Evolutionary conservation across 2,329 filamentous ascomycete species (phyloP).

Genomic region (Ophiostoma ulmi): DNA sequence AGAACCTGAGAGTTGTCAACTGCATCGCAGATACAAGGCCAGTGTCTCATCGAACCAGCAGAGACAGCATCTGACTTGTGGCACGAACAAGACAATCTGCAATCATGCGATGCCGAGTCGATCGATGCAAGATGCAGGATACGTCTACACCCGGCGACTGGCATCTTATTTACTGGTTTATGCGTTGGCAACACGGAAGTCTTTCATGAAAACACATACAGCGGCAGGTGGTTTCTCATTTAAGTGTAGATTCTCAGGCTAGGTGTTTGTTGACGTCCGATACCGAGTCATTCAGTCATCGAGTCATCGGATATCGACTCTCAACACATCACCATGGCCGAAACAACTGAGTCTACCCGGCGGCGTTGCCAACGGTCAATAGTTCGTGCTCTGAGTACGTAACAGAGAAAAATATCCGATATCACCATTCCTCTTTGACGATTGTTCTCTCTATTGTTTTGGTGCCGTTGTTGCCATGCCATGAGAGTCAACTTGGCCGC

Average conservation of each 20-base stretch:
- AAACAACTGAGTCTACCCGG: neutral
- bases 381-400: neutral
- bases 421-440: neutral
- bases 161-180: neutral
- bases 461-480: slow-evolving; percentile 5
- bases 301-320: neutral
- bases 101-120: neutral
- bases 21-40: neutral
- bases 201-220: neutral
- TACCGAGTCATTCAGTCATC: neutral
- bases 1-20: neutral
- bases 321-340: neutral
- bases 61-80: neutral
- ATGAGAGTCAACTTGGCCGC: neutral
- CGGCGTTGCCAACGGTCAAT: neutral
- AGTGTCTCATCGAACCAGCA: neutral
- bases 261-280: neutral
- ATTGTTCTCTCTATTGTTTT: neutral
- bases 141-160: neutral
- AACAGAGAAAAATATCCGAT: neutral
- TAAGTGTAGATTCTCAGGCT: neutral
- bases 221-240: neutral
- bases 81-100: neutral
- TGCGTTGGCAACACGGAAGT: neutral
- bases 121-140: neutral